These are phyloP conservation scores for Monilinia vaccinii-corymbosi DNA, from an alignment of 2,329 filamentous ascomycete genomes.

Conservation along the genomic window DNA sequence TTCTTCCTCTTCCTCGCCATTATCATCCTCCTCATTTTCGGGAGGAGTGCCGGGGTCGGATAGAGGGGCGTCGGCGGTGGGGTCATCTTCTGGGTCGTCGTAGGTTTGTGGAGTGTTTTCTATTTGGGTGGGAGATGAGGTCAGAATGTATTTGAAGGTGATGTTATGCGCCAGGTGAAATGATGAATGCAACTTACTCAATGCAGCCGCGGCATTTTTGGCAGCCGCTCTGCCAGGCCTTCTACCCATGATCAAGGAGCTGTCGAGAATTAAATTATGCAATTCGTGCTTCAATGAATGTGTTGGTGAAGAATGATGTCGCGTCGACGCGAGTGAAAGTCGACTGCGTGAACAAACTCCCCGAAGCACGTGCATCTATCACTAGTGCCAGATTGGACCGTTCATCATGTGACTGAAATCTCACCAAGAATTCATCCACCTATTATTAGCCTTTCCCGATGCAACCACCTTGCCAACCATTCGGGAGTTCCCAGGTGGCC, in stretches of 20 bases:
- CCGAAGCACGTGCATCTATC: neutral
- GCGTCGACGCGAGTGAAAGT: neutral
- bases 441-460: neutral
- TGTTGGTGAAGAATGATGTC: neutral
- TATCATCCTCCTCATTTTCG: slow-evolving; percentile 33
- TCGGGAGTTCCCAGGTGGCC: neutral
- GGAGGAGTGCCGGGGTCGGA: slow-evolving; percentile 24
- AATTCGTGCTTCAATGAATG: neutral
- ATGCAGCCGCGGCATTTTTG: slow-evolving; percentile 43
- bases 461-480: neutral
- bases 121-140: slow-evolving; percentile 21
- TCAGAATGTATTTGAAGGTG: neutral
- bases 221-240: slow-evolving; percentile 45
- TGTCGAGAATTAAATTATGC: neutral
- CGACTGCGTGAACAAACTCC: slow-evolving; percentile 1
- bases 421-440: neutral
- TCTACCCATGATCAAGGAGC: slow-evolving; percentile 31
- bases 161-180: slow-evolving; percentile 15
- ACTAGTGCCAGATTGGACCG: neutral
- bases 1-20: slow-evolving; percentile 27
- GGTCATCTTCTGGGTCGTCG: slow-evolving; percentile 38
- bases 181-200: slow-evolving; percentile 35
- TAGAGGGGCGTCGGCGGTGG: slow-evolving; percentile 33
- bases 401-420: neutral
- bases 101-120: slow-evolving; percentile 40